Percentiles rank a stretch among this genome's conserved stretches.
Evolutionary conservation across 2,329 filamentous ascomycete species (phyloP).

Genomic region (Penicillium sp.): DNA sequence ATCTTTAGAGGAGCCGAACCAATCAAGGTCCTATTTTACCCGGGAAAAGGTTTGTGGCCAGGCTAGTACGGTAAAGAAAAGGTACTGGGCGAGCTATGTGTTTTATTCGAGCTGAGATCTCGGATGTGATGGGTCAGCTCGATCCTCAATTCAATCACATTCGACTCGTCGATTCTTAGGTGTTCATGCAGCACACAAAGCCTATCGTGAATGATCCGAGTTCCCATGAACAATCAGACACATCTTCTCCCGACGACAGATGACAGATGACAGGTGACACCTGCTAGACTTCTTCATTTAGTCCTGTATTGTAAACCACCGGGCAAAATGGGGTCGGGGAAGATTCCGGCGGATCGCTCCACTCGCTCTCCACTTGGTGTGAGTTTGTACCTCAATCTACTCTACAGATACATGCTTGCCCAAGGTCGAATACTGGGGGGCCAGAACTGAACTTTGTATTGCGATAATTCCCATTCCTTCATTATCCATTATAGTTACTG

Average conservation of each 20-base stretch:
- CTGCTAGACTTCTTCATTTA: too few species aligned
- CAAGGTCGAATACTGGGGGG: too few species aligned
- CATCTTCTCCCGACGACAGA: too few species aligned
- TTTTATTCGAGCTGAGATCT: background rate
- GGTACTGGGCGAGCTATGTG: background rate
- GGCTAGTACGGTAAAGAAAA: background rate
- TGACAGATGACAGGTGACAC: too few species aligned
- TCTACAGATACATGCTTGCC: too few species aligned
- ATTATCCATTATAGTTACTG: background rate
- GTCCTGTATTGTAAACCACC: too few species aligned
- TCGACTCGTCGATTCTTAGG: background rate
- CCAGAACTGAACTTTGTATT: background rate
- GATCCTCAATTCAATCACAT: background rate
- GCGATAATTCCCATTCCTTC: background rate
- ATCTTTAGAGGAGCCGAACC: background rate
- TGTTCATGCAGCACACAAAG: background rate
- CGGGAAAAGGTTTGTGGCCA: background rate
- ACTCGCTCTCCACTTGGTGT: too few species aligned
- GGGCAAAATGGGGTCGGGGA: too few species aligned
- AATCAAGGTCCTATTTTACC: background rate
- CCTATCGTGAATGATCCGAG: background rate
- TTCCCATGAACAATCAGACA: background rate
- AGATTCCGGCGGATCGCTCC: too few species aligned
- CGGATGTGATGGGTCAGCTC: conserved; percentile 10
- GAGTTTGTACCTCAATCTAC: too few species aligned